These are phyloP conservation scores for Populus euphratica DNA, from an alignment of 345 rosid genomes.

Conservation along the genomic window DNA sequence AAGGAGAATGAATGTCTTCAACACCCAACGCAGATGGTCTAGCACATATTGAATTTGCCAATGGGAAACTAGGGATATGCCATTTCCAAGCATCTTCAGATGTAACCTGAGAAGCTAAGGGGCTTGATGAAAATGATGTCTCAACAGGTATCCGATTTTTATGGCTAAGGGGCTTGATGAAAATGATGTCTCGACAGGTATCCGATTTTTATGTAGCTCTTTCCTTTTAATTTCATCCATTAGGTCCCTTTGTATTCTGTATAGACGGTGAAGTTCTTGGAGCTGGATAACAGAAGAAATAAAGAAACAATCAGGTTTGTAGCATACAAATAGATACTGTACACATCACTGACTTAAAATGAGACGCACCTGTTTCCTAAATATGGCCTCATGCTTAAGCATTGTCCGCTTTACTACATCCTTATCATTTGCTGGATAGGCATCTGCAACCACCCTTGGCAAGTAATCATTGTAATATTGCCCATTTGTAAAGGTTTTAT, in stretches of 20 bases:
- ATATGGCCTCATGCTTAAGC: constrained; percentile 81
- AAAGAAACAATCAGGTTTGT: constrained; percentile 9
- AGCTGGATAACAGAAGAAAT: constrained; percentile 37
- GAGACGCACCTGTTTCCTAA: constrained; percentile 67
- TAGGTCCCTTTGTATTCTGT: constrained; percentile 56
- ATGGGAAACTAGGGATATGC: constrained; percentile 56
- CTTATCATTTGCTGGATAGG: constrained; percentile 47
- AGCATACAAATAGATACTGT: constrained; percentile 23
- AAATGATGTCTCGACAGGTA: constrained; percentile 44
- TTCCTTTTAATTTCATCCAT: constrained; percentile 65
- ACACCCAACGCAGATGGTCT: constrained; percentile 45
- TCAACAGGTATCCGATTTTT: constrained; percentile 36
- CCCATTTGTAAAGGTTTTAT: constrained; percentile 41
- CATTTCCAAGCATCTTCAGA: constrained; percentile 64
- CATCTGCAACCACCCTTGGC: constrained; percentile 42
- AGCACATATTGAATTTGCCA: constrained; percentile 46
- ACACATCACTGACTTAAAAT: constrained; percentile 14
- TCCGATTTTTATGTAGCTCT: constrained; percentile 35
- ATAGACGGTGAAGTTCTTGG: constrained; percentile 64
- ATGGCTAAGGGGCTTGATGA: constrained; percentile 52
- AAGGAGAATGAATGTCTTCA: constrained; percentile 52
- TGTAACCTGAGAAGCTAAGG: constrained; percentile 50
- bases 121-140: constrained; percentile 52
- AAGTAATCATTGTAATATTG: constrained; percentile 48
- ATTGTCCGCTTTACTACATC: constrained; percentile 64